Percentiles rank a stretch among this genome's conserved stretches.
These are phyloP conservation scores for Xylaria sp. DNA, from an alignment of 2,329 filamentous ascomycete species.

Conservation along the genomic window DNA sequence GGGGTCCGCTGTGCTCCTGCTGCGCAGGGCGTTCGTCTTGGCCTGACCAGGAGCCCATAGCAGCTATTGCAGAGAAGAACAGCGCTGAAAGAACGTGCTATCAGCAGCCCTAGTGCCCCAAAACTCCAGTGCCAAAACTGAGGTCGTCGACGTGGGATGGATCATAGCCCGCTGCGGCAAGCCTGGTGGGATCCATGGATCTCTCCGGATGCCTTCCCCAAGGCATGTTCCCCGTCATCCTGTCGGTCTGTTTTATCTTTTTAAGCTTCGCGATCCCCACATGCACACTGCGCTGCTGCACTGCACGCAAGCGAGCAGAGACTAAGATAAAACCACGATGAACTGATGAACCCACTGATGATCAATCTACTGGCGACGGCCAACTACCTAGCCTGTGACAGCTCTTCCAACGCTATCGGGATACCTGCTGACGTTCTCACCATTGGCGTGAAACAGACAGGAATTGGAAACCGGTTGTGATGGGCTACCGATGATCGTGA, in stretches of 20 bases:
- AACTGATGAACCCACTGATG: conserved; percentile 4
- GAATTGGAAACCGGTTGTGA: conserved; percentile 8
- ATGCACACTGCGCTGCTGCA: neutral
- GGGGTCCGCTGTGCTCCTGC: neutral
- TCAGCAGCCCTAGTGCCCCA: too few species aligned
- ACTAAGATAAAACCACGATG: neutral
- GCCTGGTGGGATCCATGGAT: too few species aligned
- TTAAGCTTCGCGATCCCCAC: conserved; percentile 8
- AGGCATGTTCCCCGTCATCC: neutral
- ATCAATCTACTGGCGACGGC: conserved; percentile 8
- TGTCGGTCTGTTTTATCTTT: neutral
- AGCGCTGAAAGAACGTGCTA: neutral
- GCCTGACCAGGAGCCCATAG: too few species aligned
- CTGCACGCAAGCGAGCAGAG: conserved; percentile 11
- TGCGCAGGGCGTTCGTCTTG: neutral
- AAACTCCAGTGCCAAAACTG: too few species aligned
- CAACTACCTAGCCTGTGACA: conserved; percentile 3
- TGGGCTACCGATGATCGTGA: conserved; percentile 13
- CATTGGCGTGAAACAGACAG: conserved; percentile 9
- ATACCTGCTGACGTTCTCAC: neutral
- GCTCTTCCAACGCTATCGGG: conserved; percentile 13
- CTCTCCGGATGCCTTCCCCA: conserved; percentile 3
- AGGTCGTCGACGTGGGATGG: too few species aligned
- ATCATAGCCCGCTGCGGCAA: too few species aligned
- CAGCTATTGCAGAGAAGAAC: neutral